Percentiles rank a stretch among this genome's conserved stretches.
Conservation (phyloP, 2,329 filamentous ascomycete species). For the Emergomyces pasteurianus region DNA sequence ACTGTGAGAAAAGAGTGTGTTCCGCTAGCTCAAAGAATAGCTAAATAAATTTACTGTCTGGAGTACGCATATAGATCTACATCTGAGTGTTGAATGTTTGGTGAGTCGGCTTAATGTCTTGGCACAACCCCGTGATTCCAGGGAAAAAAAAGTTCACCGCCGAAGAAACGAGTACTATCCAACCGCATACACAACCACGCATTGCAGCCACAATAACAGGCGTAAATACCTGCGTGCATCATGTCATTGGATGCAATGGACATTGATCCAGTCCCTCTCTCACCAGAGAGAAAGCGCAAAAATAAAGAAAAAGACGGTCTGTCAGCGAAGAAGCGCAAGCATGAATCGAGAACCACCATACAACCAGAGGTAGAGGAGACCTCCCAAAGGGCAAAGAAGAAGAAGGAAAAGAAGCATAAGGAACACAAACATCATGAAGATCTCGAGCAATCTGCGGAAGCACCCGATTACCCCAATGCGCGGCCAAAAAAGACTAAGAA, state of each 20-base stretch:
- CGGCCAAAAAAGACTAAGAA: conserved; percentile 4
- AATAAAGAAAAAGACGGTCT: conserved; percentile 34
- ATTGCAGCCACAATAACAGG: not conserved
- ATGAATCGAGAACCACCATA: conserved; percentile 16
- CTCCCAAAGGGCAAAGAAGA: conserved; percentile 18
- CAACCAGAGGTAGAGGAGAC: conserved; percentile 10
- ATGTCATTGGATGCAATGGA: conserved; percentile 33
- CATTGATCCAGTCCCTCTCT: conserved; percentile 19
- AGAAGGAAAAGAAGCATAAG: conserved; percentile 18
- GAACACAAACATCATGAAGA: conserved; percentile 4
- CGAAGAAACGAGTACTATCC: not conserved
- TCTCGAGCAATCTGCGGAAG: not conserved
- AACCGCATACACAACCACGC: not conserved
- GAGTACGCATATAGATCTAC: not conserved
- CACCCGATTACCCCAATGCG: not conserved
- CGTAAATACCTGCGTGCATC: conserved; percentile 5
- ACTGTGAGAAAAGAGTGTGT: not conserved
- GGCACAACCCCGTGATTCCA: not conserved
- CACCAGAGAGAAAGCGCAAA: conserved; percentile 26
- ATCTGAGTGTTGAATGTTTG: not conserved
- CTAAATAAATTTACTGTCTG: not conserved
- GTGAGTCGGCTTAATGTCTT: not conserved
- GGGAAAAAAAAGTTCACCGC: not conserved
- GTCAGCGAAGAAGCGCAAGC: conserved; percentile 35
- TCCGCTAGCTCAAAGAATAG: not conserved